Base-by-base conservation (phyloP, 2,329 filamentous ascomycete species). In the Aureobasidium sp. region DNA sequence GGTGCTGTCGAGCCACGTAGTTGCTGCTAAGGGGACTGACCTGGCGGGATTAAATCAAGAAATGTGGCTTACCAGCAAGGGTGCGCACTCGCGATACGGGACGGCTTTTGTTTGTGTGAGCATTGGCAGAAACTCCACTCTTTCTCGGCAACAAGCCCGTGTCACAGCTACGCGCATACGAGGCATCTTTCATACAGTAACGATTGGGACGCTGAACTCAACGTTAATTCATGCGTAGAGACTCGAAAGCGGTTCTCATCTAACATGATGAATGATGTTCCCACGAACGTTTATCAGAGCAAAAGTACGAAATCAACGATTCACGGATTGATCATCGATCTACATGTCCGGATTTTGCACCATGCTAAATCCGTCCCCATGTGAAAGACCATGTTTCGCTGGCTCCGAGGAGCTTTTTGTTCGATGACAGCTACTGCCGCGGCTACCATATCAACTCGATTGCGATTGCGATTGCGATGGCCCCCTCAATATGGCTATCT, bases 131-230 rank as follows among this genome's bases (percentile, higher is more conserved):
- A 32, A 29, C 36, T 43, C 36, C 36, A 24, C 51, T 39, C 37
- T 41, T 43, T 55, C 52, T 55, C 39, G 52, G 52, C 37, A 55
- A 41, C 52, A 55, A 41, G 39, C 27, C 34, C 52, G 26, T 34
- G 26, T 55, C 9, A 5, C 34, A 39, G 13, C 17, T 55, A 43
- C 52, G 32, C 36, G 52, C 24, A 9, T 55, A 55, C 52, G 13
- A 55, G 39, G 37, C 8, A 29, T 32, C 26, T 6, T 15, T n/a
- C 12, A 20, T 20, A 26, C 48, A 7, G 34, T 13, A 52, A 13
- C 50, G 12, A 39, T 27, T 15, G 34, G 39, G 13, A 34, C 50
- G 34, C 34, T 26, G n/a, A 39, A 52, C 7, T 52, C 20, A 39
- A 39, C 17, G 6, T 37, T 39, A 20, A 5, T 13, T 32, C 6